Evolutionary conservation across 139 green algal species (phyloP).

Genomic region (Auxenochlorella pyrenoidosa): DNA sequence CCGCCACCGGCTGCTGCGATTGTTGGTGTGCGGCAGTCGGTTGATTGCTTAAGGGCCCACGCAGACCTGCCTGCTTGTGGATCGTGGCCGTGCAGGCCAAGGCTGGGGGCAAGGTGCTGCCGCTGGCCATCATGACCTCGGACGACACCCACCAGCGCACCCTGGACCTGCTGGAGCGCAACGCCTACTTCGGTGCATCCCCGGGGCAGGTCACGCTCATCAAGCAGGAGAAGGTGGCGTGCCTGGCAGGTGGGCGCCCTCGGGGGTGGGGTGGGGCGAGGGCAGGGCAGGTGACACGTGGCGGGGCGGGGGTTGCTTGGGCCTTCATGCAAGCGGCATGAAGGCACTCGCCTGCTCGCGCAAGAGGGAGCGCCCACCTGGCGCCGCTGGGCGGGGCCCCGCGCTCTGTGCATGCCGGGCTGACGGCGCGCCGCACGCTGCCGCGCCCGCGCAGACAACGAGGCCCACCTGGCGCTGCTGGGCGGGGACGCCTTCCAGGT

Average conservation of each 20-base stretch:
- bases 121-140: conserved; percentile 98
- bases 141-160: conserved; percentile 96
- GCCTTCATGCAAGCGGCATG: too few relatives aligned
- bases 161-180: conserved; percentile 77
- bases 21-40: too few relatives aligned
- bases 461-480: conserved; percentile 88
- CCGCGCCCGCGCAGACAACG: conserved; percentile 70
- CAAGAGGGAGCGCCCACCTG: not conserved
- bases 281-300: not conserved
- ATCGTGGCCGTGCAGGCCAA: conserved; percentile 27
- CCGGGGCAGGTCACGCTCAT: conserved; percentile 84
- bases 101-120: conserved; percentile 62
- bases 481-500: conserved; percentile 73
- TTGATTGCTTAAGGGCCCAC: too few relatives aligned
- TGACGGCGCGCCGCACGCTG: too few relatives aligned
- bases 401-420: too few relatives aligned
- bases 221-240: conserved; percentile 99
- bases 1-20: too few relatives aligned
- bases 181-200: conserved; percentile 90
- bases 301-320: not conserved
- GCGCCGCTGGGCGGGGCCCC: not conserved
- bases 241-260: conserved; percentile 65
- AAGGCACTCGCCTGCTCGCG: too few relatives aligned
- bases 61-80: too few relatives aligned
- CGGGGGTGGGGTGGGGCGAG: not conserved